Conservation (phyloP, 139 green algal genomes). For the Nannochloris sp. region DNA sequence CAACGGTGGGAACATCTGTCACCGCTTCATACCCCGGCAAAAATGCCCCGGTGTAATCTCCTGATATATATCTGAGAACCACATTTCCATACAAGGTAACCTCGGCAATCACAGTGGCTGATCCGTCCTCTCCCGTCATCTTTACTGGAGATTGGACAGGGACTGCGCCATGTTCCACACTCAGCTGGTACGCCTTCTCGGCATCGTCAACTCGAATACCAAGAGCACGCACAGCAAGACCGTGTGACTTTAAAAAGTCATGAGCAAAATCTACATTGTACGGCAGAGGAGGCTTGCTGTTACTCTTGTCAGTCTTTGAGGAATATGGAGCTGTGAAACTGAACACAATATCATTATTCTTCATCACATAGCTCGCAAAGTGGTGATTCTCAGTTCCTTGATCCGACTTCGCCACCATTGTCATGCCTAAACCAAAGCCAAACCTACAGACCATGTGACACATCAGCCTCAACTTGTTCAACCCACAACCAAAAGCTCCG, state of each 20-base stretch:
- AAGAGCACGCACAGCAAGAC: constrained; percentile 78
- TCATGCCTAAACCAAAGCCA: constrained; percentile 83
- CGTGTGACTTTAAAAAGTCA: constrained; percentile 76
- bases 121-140: constrained; percentile 31
- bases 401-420: constrained; percentile 77
- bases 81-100: constrained; percentile 92
- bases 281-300: constrained; percentile 12
- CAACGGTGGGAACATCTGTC: constrained; percentile 20
- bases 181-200: constrained; percentile 50
- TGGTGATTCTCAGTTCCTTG: constrained; percentile 72
- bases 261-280: constrained; percentile 51
- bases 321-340: constrained; percentile 89
- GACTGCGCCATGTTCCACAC: constrained; percentile 56
- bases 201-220: constrained; percentile 81
- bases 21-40: constrained; percentile 66
- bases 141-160: constrained; percentile 46
- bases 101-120: constrained; percentile 49
- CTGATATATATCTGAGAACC: constrained; percentile 71
- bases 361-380: constrained; percentile 79
- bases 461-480: neutral
- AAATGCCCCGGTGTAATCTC: constrained; percentile 54
- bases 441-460: constrained; percentile 55
- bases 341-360: constrained; percentile 81
- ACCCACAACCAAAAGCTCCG: neutral
- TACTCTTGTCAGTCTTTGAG: constrained; percentile 14